Conservation (phyloP, 2,329 filamentous ascomycete genomes). For the Blastomyces parvus region DNA sequence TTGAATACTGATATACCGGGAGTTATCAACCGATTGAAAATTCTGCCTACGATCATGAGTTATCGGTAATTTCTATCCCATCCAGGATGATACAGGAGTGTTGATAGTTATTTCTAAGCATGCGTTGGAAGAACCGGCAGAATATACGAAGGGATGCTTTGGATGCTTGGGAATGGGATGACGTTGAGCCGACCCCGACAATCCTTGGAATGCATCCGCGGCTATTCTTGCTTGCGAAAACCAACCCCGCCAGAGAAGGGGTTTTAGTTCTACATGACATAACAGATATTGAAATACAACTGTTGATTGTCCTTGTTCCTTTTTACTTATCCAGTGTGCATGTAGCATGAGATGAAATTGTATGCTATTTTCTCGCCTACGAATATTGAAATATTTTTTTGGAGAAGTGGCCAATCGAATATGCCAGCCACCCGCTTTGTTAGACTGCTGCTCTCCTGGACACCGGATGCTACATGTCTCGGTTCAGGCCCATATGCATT, state of each 20-base stretch:
- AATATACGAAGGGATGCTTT: neutral
- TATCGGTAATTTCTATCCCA: neutral
- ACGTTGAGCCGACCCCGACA: neutral
- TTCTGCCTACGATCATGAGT: constrained; percentile 11
- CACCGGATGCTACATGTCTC: constrained; percentile 14
- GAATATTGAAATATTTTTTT: neutral
- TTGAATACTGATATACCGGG: constrained; percentile 12
- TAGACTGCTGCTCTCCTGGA: neutral
- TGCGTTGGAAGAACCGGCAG: neutral
- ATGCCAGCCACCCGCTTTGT: neutral
- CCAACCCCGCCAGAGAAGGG: neutral
- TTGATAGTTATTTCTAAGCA: neutral
- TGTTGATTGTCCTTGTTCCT: neutral
- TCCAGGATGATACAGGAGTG: neutral
- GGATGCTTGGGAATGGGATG: neutral
- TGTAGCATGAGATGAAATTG: neutral
- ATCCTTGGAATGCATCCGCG: neutral
- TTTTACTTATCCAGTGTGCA: neutral
- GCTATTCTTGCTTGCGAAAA: neutral
- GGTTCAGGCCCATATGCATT: neutral
- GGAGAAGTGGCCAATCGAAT: neutral
- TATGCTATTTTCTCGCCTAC: neutral
- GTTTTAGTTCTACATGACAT: neutral
- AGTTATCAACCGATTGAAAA: constrained; percentile 9
- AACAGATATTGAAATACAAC: neutral